Evolutionary conservation across 345 rosid genomes (phyloP).

Genomic region (Camelina hispida): DNA sequence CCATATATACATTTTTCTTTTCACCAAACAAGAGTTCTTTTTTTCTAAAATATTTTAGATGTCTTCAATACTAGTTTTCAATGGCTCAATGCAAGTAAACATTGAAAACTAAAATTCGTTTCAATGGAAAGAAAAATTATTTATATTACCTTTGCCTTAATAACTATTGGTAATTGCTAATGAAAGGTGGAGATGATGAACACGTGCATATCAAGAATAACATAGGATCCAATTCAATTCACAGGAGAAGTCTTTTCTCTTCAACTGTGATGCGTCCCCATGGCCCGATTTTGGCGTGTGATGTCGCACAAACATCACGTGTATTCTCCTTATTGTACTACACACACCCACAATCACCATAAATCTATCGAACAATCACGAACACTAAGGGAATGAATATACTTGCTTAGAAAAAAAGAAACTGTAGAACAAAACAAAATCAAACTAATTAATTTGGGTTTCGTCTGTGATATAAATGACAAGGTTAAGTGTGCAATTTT

Average conservation of each 20-base stretch:
- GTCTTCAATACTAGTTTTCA: neutral
- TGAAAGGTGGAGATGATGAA: conserved; percentile 21
- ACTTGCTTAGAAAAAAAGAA: conserved; percentile 5
- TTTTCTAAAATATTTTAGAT: neutral
- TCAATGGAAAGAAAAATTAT: neutral
- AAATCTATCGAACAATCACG: conserved; percentile 25
- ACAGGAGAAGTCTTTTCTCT: conserved; percentile 43
- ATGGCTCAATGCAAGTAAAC: conserved; percentile 1
- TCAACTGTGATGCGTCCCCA: conserved; percentile 41
- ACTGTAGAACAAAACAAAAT: neutral
- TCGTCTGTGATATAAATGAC: neutral
- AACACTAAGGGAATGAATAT: conserved; percentile 10
- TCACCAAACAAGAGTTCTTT: neutral
- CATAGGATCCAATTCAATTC: conserved; percentile 45
- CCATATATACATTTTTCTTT: too few species aligned
- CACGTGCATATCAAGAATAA: conserved; percentile 29
- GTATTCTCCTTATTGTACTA: conserved; percentile 27
- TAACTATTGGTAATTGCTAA: conserved; percentile 1
- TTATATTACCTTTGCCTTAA: neutral
- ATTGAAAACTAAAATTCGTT: neutral
- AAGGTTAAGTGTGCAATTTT: neutral
- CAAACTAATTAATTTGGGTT: conserved; percentile 2
- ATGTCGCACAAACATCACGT: conserved; percentile 43
- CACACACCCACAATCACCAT: conserved; percentile 27
- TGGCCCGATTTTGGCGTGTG: conserved; percentile 42